Evolutionary conservation across 768 basidiomycete genomes (phyloP), one percentile per base, ranked within the genome.

Genomic region (Ramaria rubella): DNA sequence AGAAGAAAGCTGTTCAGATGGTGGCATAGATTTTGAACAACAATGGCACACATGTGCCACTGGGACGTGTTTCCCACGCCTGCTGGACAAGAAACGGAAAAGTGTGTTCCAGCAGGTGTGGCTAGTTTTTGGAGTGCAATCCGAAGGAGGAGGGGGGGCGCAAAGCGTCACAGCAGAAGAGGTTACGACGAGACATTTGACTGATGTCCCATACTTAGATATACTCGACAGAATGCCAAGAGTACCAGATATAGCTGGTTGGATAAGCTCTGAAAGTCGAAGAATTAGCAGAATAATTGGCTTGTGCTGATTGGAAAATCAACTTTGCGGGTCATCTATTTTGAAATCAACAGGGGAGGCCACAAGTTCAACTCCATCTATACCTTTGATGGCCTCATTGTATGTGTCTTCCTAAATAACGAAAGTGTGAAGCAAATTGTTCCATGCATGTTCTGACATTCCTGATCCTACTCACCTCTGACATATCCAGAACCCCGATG

Each of bases 111-210:
- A 89, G 67, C 87, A 74, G 14, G 61, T 59, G 63, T 86, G 82
- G 36, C 65, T 70, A 62, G 74, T n/a, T n/a, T n/a, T 79, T 1
- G 69, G 68, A 36, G 53, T 52, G 26, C 61, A 59, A 0, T 42
- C 33, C 0, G 68, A 60, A 71, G 66, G 0, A 34, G 60, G 60
- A 0, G 67, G 58, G 2, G 62, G 59, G n/a, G 59, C 9, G n/a
- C 9, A 19, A 26, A 48, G 12, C 17, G 45, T 26, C 1, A 79
- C 85, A 44, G 67, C 72, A 1, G 86, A 88, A 9, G 82, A 82
- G 0, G 85, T 87, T 57, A 87, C 68, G 8, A 90, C 80, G 44
- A 93, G 72, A 3, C 89, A 79, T 65, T 86, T 82, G 61, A 91
- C 73, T 9, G 45, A 9, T 11, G 17, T 59, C 80, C 74, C 76